phyloP scores from a whole-genome alignment of 108 stramenopile species.

The Aurantiochytrium sp. region DNA sequence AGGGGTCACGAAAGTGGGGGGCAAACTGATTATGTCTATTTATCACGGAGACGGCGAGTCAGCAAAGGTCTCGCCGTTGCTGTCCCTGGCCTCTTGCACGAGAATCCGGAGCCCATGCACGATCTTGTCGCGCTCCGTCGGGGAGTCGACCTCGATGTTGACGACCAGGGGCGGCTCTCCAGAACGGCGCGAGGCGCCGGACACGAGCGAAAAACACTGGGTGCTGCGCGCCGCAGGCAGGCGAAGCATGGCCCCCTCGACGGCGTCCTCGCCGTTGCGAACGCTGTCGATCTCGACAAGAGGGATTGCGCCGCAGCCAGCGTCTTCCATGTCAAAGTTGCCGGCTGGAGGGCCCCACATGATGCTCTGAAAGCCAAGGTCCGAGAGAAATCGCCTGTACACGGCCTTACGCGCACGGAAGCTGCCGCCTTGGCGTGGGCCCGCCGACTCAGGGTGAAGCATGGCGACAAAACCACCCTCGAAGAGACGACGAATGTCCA shows the following conservation, averaged over 20 bases:
- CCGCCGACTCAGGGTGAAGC: not conserved
- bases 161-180: not conserved
- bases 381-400: not conserved
- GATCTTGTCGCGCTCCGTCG: not conserved
- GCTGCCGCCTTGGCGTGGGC: not conserved
- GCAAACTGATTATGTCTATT: too few relatives aligned
- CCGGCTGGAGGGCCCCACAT: not conserved
- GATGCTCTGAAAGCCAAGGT: not conserved
- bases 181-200: not conserved
- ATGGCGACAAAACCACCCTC: not conserved
- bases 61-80: not conserved
- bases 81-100: not conserved
- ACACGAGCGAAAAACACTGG: not conserved
- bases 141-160: not conserved
- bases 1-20: too few relatives aligned
- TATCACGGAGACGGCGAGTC: too few relatives aligned
- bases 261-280: not conserved
- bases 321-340: not conserved
- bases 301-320: not conserved
- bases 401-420: not conserved
- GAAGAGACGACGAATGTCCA: not conserved
- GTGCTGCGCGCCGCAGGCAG: not conserved
- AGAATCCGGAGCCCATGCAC: not conserved
- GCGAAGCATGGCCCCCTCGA: not conserved
- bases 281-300: not conserved